Evolutionary conservation across 768 basidiomycete species (phyloP).

Genomic region (Harrya chromipes): DNA sequence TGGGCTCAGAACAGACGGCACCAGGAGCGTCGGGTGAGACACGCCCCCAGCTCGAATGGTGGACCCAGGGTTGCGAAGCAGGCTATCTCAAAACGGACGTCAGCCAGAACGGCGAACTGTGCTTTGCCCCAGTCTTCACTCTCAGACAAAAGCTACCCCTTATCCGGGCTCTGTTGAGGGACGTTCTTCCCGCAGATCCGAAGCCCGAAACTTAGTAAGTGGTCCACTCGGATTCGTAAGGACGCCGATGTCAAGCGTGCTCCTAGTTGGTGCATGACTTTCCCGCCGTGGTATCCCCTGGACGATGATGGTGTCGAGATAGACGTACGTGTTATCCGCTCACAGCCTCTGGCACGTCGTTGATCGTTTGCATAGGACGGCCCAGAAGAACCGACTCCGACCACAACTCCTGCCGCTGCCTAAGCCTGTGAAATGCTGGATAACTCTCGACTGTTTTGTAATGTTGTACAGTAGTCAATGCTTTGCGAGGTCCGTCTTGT

Average conservation of each 20-base stretch:
- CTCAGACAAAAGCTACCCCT: constrained; percentile 12
- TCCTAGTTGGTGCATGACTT: constrained; percentile 10
- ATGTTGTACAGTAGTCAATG: too few relatives aligned
- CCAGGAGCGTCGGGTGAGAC: background rate
- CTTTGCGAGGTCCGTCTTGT: too few relatives aligned
- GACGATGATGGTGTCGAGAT: constrained; percentile 7
- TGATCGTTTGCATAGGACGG: too few relatives aligned
- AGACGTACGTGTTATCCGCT: background rate
- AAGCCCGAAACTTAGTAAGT: constrained; percentile 12
- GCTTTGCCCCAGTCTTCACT: constrained; percentile 6
- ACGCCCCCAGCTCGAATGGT: constrained; percentile 3
- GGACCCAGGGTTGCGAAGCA: background rate
- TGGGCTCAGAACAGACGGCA: background rate
- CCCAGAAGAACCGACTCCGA: too few relatives aligned
- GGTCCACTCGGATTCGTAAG: background rate
- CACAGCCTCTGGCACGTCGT: too few relatives aligned
- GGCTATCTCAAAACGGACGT: background rate
- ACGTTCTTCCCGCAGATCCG: constrained; percentile 8
- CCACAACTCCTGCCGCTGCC: too few relatives aligned
- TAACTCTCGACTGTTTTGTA: too few relatives aligned
- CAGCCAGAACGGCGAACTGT: background rate
- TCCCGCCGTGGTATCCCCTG: constrained; percentile 12
- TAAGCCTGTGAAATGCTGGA: too few relatives aligned
- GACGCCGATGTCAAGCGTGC: too few relatives aligned
- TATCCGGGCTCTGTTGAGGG: constrained; percentile 8